Evolutionary conservation across 176 grass and related monocot genomes (phyloP).

Genomic region (Hordeum marinum): DNA sequence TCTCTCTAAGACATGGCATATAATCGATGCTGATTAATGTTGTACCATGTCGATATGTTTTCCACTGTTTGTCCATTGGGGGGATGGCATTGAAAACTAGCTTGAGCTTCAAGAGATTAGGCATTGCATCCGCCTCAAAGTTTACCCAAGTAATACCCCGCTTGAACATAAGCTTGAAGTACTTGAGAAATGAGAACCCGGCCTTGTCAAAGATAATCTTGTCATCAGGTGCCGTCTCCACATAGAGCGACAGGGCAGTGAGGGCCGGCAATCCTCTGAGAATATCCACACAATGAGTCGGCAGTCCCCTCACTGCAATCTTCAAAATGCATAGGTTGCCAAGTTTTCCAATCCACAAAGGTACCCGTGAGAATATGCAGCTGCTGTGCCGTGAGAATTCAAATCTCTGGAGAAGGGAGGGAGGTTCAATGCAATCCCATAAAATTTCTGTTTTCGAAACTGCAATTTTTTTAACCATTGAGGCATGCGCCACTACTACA

Average conservation of each 20-base stretch:
- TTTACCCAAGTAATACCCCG: neutral
- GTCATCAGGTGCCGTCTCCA: neutral
- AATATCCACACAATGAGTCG: neutral
- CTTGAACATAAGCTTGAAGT: neutral
- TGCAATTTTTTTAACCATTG: fast-evolving
- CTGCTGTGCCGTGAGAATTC: neutral
- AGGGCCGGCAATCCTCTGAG: too few species aligned
- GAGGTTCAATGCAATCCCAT: neutral
- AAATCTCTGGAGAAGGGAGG: neutral
- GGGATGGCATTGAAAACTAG: neutral
- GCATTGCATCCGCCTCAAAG: neutral
- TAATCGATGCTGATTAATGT: too few species aligned
- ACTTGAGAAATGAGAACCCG: neutral
- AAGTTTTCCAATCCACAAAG: neutral
- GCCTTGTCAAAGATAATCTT: neutral
- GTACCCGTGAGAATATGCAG: neutral
- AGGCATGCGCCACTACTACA: neutral
- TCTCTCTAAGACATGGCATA: too few species aligned
- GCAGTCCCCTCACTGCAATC: neutral
- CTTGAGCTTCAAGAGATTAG: neutral
- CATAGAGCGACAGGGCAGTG: neutral
- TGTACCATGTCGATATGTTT: too few species aligned
- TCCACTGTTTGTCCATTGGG: neutral
- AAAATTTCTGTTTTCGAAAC: neutral
- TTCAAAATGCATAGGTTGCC: neutral